phyloP scores from a whole-genome alignment of 108 stramenopile species.

The Fistulifera pelliculosa region DNA sequence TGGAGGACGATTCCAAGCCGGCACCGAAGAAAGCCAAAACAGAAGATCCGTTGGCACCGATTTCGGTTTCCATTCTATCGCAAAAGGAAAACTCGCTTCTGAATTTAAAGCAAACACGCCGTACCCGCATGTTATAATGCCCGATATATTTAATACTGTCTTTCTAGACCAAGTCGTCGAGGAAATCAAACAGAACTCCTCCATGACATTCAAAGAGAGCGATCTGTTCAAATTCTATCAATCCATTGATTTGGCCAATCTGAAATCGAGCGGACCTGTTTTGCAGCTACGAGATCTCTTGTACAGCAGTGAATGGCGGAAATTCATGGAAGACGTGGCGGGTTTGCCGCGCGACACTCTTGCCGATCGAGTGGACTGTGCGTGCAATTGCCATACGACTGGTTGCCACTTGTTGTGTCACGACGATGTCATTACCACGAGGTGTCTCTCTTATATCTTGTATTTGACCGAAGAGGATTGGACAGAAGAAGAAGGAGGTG shows the following conservation, averaged over 20 bases:
- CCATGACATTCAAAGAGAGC: constrained; percentile 93
- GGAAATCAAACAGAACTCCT: constrained; percentile 81
- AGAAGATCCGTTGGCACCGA: too few species aligned
- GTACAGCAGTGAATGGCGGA: constrained; percentile 80
- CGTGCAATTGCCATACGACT: constrained; percentile 88
- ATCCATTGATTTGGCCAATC: constrained; percentile 71
- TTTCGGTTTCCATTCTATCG: neutral
- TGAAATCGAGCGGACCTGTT: constrained; percentile 28
- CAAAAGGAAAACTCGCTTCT: neutral
- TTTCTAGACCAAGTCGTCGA: constrained; percentile 57
- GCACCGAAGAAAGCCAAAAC: too few species aligned
- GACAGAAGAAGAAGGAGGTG: constrained; percentile 82
- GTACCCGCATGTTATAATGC: constrained; percentile 57
- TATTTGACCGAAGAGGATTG: constrained; percentile 85
- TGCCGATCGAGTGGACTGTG: constrained; percentile 84
- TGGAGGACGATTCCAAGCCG: too few species aligned
- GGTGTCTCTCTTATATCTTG: constrained; percentile 88
- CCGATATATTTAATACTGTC: constrained; percentile 39
- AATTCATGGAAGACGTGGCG: constrained; percentile 68
- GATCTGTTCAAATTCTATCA: constrained; percentile 94
- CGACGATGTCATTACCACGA: constrained; percentile 94
- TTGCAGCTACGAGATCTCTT: constrained; percentile 70
- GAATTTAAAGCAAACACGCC: constrained; percentile 22
- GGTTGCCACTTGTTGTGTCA: constrained; percentile 96
- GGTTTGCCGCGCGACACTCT: constrained; percentile 58